A percentile compares a stretch with the other conserved stretches of the same genome.
Conservation (phyloP, 441 rosid species). For the Populus hybrid region DNA sequence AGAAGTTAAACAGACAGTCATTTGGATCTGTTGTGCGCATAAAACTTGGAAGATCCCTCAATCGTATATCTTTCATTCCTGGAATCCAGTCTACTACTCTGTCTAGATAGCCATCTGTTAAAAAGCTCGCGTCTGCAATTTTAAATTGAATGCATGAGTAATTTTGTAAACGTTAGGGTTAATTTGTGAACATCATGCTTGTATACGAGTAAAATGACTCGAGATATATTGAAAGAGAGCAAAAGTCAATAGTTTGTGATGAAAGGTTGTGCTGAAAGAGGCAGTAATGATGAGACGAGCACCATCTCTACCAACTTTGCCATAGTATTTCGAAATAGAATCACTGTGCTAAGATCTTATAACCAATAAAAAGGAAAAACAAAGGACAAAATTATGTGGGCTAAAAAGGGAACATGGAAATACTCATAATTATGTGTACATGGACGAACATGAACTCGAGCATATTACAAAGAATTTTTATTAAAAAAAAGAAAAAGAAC, state of each 20-base stretch:
- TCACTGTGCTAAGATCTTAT: background rate
- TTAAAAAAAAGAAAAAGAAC: too few species aligned
- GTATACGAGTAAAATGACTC: background rate
- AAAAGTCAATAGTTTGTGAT: too few species aligned
- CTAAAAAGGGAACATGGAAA: background rate
- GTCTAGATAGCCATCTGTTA: background rate
- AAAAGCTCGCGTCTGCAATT: slow-evolving; percentile 1
- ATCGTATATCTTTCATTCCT: background rate
- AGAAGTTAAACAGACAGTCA: too few species aligned
- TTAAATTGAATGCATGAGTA: background rate
- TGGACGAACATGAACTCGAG: background rate
- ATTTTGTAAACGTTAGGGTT: too few species aligned
- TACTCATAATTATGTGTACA: background rate
- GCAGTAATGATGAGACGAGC: background rate
- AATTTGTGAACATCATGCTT: background rate
- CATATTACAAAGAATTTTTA: background rate
- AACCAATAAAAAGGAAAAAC: background rate
- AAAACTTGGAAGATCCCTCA: too few species aligned
- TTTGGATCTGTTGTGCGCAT: too few species aligned
- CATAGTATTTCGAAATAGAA: background rate
- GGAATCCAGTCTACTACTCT: slow-evolving; percentile 9
- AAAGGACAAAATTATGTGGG: background rate
- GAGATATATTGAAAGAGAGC: too few species aligned
- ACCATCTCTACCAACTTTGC: background rate
- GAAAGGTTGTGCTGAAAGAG: too few species aligned